Conservation (phyloP, 306 rosid genomes). For the Crotalaria pallida region DNA sequence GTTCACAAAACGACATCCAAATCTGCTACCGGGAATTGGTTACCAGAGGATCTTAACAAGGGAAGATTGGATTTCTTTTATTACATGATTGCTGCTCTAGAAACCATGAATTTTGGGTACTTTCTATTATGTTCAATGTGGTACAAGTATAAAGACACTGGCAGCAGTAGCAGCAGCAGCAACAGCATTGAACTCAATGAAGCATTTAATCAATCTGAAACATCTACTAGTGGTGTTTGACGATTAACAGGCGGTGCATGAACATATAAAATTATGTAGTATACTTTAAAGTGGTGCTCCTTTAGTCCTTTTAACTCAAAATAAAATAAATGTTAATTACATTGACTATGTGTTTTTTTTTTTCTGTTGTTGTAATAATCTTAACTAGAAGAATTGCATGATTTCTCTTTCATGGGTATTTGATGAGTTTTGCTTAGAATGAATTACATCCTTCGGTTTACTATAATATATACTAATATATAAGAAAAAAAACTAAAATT, state of each 20-base stretch:
- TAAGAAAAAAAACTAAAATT: too few species aligned
- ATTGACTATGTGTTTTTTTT: neutral
- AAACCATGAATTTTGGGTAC: conserved; percentile 49
- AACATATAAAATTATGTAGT: neutral
- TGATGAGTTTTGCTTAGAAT: neutral
- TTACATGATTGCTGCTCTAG: conserved; percentile 48
- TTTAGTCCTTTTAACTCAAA: neutral
- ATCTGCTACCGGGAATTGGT: conserved; percentile 57
- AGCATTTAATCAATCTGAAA: conserved; percentile 18
- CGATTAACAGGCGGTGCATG: neutral
- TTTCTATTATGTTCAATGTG: conserved; percentile 56
- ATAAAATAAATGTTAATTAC: neutral
- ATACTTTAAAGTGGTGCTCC: neutral
- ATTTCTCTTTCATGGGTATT: neutral
- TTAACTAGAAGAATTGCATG: neutral
- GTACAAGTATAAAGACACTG: conserved; percentile 54
- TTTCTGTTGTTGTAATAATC: neutral
- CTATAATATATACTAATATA: too few species aligned
- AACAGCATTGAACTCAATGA: conserved; percentile 22
- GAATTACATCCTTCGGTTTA: neutral
- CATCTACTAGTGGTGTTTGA: conserved; percentile 25
- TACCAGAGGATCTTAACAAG: conserved; percentile 79
- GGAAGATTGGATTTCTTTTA: conserved; percentile 80
- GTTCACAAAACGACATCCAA: conserved; percentile 39
- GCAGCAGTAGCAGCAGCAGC: neutral